Evolutionary conservation across 164 flowering plant genomes (phyloP), one percentile per base, ranked within the genome.

Genomic region (Vitis riparia): DNA sequence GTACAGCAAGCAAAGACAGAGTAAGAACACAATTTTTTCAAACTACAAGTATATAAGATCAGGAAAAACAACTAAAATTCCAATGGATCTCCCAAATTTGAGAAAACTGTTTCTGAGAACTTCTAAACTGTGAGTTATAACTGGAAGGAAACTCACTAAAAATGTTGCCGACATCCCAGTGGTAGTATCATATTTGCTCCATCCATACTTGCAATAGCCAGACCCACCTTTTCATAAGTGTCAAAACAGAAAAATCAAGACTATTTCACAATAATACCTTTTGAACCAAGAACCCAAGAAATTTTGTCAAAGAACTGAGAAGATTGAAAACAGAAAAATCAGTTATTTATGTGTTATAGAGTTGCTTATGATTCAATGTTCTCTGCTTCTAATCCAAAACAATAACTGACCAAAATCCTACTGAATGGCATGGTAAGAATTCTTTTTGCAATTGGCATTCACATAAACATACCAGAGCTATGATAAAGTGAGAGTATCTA

Each of bases 141-240:
- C 15, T 37, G 44, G 44, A 37, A 37, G 71, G 11, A 63, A 63
- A 55, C 85, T 88, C 66, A 91, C 99, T 91, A 91, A 60, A 79
- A 91, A 94, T 17, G 97, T 90, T 10, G 99, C 89, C 0, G 97
- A 81, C 10, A 84, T 78, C 59, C 97, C 97, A 51, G 97, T 92
- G 15, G 96, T 97, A 62, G 73, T 17, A 55, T 74, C 61, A 81
- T 88, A 90, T 70, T 91, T 91, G 85, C 97, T 94, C 97, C 97
- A 94, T 29, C 99, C 99, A 82, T 77, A 94, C 77, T 94, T 94
- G 86, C 96, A 92, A 71, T 94, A 94, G 49, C 99, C 99, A 11
- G 99, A 92, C 29, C 99, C 99, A 77, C 99, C 99, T 94, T 63
- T 62, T 63, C 16, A 48, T 23, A 56, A 51, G 7, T 49, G 67